Evolutionary conservation across 164 flowering plant genomes (phyloP).

Genomic region (Stephania japonica): DNA sequence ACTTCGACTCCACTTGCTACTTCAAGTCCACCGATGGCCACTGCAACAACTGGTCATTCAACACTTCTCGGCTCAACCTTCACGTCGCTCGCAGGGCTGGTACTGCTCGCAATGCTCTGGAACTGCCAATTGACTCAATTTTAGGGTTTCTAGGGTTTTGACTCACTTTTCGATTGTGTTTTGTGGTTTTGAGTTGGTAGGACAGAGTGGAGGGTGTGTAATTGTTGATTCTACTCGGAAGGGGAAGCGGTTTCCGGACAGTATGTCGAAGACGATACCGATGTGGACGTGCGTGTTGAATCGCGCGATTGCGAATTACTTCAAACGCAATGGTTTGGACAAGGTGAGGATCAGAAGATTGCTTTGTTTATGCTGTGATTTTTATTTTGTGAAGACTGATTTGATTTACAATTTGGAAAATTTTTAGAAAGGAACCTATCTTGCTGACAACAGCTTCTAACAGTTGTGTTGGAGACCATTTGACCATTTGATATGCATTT

Average conservation of each 20-base stretch:
- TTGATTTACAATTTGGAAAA: no score
- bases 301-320: constrained; percentile 44
- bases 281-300: constrained; percentile 93
- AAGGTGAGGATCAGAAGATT: constrained; percentile 4
- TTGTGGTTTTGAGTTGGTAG: constrained; percentile 39
- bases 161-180: constrained; percentile 2
- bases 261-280: constrained; percentile 95
- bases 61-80: constrained; percentile 83
- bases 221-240: constrained; percentile 90
- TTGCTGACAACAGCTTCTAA: no score
- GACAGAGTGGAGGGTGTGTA: constrained; percentile 84
- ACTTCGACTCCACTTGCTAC: constrained; percentile 70
- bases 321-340: constrained; percentile 14
- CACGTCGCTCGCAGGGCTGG: constrained; percentile 81
- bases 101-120: constrained; percentile 12
- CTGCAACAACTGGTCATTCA: constrained; percentile 78
- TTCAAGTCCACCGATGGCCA: constrained; percentile 99
- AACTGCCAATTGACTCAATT: no score
- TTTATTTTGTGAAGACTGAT: neutral
- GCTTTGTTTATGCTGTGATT: neutral
- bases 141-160: neutral
- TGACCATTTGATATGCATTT: no score
- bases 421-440: no score
- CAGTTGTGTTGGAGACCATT: no score
- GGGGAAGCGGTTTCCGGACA: constrained; percentile 97